phyloP scores from a whole-genome alignment of 257 asterid species.

The Plectranthus barbatus region DNA sequence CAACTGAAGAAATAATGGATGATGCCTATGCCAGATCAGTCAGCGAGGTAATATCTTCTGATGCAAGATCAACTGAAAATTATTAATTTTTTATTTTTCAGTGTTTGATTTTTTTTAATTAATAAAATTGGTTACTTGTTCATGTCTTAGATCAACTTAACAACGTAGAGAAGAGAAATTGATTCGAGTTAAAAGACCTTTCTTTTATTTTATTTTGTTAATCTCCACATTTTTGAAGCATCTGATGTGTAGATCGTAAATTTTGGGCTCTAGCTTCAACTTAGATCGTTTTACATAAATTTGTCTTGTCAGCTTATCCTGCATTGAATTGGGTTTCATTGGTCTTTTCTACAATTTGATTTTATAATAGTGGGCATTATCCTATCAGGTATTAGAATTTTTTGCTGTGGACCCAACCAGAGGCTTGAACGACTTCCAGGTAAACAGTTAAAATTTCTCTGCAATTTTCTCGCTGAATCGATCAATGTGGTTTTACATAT shows the following conservation, averaged over 20 bases:
- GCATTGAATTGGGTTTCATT: background rate
- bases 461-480: background rate
- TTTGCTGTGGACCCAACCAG: slow-evolving; percentile 66
- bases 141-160: background rate
- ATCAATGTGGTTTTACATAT: background rate
- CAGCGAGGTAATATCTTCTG: slow-evolving; percentile 42
- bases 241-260: background rate
- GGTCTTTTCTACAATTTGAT: background rate
- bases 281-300: background rate
- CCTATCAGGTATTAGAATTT: slow-evolving; percentile 64
- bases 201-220: background rate
- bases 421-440: slow-evolving; percentile 83
- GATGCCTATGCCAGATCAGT: slow-evolving; percentile 87
- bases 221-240: background rate
- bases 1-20: slow-evolving; percentile 42
- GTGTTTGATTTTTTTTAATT: background rate
- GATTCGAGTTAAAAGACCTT: slow-evolving; percentile 7
- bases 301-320: background rate
- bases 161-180: background rate
- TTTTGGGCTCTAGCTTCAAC: background rate
- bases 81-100: background rate
- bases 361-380: background rate
- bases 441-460: slow-evolving; percentile 16
- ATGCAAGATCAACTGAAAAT: background rate
- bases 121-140: background rate